Base-by-base conservation (phyloP, 352 stramenopile genomes). In the Achlya hypogyna region DNA sequence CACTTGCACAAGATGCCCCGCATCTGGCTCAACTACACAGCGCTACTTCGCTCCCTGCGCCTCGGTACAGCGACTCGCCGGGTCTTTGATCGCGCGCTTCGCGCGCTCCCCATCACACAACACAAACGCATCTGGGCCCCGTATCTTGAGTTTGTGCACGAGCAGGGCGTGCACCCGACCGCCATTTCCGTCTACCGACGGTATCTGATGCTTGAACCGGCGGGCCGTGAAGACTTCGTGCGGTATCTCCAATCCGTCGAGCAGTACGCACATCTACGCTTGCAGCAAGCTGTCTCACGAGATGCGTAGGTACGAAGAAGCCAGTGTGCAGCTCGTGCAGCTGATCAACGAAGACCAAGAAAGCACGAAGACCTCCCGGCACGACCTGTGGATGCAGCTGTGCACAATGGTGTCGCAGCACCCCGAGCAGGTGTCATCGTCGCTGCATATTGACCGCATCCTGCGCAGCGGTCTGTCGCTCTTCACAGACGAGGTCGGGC, bases 21-120 rank as follows among this genome's bases (percentile, higher is more conserved):
- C 49, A 86, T 99, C 22, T 99, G 98, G 98, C 75, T 97, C 27
- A 75, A 96, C 51, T 97, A 97, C 69, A 74, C 90, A 22, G 65
- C 80, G 49, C 71, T 97, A 22, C 67, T 98, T 32, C 75, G 82
- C 18, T 72, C 87, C 51, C 81, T 90, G 75, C 79, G 83, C 63
- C 75, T 78, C 23, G 82, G 96, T 53, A 98, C 90, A 9, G 62
- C 71, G 27, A 77, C 78, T 23, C 88, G 97, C 25, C 84, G 84
- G 38, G 85, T 90, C 27, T 98, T 99, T 62, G 96, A 99, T 79
- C 85, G 95, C 62, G 93, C 96, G 29, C 82, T 99, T 6, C 81
- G 96, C 20, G 86, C 93, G 25, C 79, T 99, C 35, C 97, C 98
- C 2, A 93, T 99, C 63, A 99, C 95, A 38, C 97, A 99, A 77